A percentile compares a stretch with the other conserved stretches of the same genome.
phyloP scores from a whole-genome alignment of 371 early-diverging fungal genomes.

The Syncephalastrum sp. region DNA sequence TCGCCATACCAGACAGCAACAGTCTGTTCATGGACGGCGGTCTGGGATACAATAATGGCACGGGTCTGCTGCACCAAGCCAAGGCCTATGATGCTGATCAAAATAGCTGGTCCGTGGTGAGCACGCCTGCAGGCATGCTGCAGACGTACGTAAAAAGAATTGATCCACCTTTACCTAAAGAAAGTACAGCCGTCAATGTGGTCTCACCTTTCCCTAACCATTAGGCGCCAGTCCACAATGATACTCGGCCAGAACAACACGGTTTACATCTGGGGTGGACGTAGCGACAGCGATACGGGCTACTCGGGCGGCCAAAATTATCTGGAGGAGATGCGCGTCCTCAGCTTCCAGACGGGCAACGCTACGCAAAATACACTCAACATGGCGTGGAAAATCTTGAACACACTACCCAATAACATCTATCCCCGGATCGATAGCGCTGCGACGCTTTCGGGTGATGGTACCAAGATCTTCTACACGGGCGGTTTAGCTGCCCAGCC shows the following conservation, averaged over 20 bases:
- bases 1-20: slow-evolving; percentile 3
- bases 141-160: slow-evolving; percentile 5
- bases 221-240: slow-evolving; percentile 6
- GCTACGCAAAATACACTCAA: too few relatives aligned
- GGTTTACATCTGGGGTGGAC: slow-evolving; percentile 8
- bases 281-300: too few relatives aligned
- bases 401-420: too few relatives aligned
- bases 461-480: slow-evolving; percentile 3
- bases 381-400: too few relatives aligned
- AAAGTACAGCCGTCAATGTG: too few relatives aligned
- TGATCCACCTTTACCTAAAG: too few relatives aligned
- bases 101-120: slow-evolving; percentile 1
- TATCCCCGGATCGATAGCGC: neutral
- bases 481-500: slow-evolving; percentile 8
- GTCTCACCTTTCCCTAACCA: neutral
- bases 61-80: slow-evolving; percentile 4
- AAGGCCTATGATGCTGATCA: neutral
- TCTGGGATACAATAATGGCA: slow-evolving; percentile 7
- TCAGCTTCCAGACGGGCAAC: too few relatives aligned
- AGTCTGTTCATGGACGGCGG: slow-evolving; percentile 8
- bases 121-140: neutral
- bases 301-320: too few relatives aligned
- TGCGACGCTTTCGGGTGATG: slow-evolving; percentile 5
- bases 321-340: too few relatives aligned
- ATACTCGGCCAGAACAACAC: neutral